Evolutionary conservation across 2,329 filamentous ascomycete genomes (phyloP).

Genomic region (Claviceps humidiphila): DNA sequence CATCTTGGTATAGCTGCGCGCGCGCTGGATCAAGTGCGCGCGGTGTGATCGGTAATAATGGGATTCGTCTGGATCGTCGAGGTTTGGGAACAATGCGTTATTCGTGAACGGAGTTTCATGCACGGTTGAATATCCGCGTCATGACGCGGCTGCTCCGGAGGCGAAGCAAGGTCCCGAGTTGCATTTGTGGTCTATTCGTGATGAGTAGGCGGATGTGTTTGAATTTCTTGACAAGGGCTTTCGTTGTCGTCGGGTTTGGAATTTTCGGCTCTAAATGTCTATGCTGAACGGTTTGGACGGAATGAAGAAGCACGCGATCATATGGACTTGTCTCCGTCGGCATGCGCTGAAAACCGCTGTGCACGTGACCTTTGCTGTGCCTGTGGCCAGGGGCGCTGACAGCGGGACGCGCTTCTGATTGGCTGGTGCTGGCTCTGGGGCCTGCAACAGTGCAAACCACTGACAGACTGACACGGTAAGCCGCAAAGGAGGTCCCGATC

Average conservation of each 20-base stretch:
- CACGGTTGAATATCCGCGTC: not conserved
- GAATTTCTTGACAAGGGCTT: not conserved
- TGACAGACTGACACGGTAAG: not conserved
- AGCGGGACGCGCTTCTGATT: not conserved
- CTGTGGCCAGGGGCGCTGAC: not conserved
- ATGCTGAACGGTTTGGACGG: not conserved
- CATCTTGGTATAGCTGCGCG: constrained; percentile 31
- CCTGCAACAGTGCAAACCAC: too few relatives aligned
- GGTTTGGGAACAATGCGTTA: too few relatives aligned
- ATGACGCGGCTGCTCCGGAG: not conserved
- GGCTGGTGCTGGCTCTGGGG: not conserved
- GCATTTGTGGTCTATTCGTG: not conserved
- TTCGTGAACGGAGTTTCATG: not conserved
- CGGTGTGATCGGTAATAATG: too few relatives aligned
- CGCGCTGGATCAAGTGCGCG: too few relatives aligned
- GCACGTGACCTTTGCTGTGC: constrained; percentile 12
- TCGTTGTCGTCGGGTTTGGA: not conserved
- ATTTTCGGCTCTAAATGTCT: not conserved
- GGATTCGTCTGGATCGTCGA: too few relatives aligned
- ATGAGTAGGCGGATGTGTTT: too few relatives aligned
- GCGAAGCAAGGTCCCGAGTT: not conserved
- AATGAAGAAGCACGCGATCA: too few relatives aligned
- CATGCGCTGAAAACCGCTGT: not conserved
- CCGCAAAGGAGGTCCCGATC: not conserved
- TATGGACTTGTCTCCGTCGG: too few relatives aligned